Evolutionary conservation across 164 flowering plant species (phyloP), one percentile per base, ranked within the genome.

Genomic region (Macadamia tetraphylla): DNA sequence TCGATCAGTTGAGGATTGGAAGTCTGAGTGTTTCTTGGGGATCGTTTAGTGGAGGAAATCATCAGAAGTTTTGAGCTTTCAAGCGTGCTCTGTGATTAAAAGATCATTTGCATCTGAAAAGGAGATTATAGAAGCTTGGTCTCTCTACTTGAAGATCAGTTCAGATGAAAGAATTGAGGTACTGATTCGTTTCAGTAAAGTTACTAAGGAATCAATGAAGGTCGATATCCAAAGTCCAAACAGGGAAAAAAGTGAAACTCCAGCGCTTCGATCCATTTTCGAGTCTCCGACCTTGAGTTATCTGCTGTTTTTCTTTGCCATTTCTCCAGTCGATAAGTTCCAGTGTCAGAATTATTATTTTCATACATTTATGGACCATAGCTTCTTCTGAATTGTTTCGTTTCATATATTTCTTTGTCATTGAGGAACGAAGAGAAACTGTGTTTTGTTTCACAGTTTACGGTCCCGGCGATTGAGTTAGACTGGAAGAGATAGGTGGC

Each of bases 391-490:
- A 58, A 59, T 60, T 31, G 23, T 23, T 23, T 23, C 23, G 23
- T 23, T 23, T 23, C 23, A 23, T 23, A 23, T 23, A 23, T 23
- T 23, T 23, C 23, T 23, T 23, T 23, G 23, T 23, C 23, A 23
- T 65, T 64, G 69, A 59, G 60, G 43, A 76, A 56, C 30, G 58
- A 74, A 55, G 73, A 67, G 62, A 71, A 23, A 72, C 65, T 71
- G 32, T 60, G 51, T 63, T 70, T 69, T 70, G 52, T 59, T 63
- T 69, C 69, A 70, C 15, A 29, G 44, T 49, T 62, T 42, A 76
- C 74, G 79, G 85, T 79, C 83, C 81, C 82, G 78, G 70, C 81
- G 74, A 77, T 68, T 70, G 65, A 58, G 55, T 56, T 64, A 63
- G 70, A 65, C 63, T 35, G 40, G 40, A 35, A 35, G 40, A 23